Evolutionary conservation across 176 grass and related monocot species (phyloP), one percentile per base, ranked within the genome.

Genomic region (Carex scoparia): DNA sequence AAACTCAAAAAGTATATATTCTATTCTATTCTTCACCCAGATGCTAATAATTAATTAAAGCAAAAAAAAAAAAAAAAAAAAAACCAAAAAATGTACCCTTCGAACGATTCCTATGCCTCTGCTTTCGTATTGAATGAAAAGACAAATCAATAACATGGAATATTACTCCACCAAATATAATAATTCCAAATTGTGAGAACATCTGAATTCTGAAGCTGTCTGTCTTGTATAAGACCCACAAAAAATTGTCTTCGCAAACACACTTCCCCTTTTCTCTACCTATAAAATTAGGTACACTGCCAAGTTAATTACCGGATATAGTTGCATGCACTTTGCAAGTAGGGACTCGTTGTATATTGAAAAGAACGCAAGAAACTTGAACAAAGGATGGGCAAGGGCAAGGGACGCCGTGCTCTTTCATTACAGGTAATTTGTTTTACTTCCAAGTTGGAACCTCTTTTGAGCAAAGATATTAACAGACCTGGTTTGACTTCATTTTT

Each of bases 301-400:
- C 61, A 82, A 51, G 31, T 82, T 66, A 46, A 46, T 46, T 46
- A 83, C 11, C 32, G 12, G 23, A 68, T 14, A 83, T 46, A 64
- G 79, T 65, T 83, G 80, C 80, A 83, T 83, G 80, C 80, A 83
- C 57, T 65, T 81, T 48, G 80, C 80, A 65, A 83, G 80, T 65
- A 65, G 63, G 42, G 49, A 65, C 10, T 46, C 18, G 40, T 83
- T 14, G 61, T 46, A 46, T 46, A 7, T 67, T 31, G 59, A 42
- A 64, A 67, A 83, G 61, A 18, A 28, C 15, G 30, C 38, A 67
- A 54, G 35, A 64, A 27, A 7, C 49, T 42, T 61, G 14, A 67
- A n/a, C 48, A 83, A 65, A 83, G 18, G n/a, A 83, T 67, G 80
- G 80, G n/a, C 37, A 83, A 83, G 80, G 80, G 80, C 37, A 83